Percentiles rank a stretch among this genome's conserved stretches.
Conservation (phyloP, 345 rosid genomes). For the Sonneratia caseolaris region DNA sequence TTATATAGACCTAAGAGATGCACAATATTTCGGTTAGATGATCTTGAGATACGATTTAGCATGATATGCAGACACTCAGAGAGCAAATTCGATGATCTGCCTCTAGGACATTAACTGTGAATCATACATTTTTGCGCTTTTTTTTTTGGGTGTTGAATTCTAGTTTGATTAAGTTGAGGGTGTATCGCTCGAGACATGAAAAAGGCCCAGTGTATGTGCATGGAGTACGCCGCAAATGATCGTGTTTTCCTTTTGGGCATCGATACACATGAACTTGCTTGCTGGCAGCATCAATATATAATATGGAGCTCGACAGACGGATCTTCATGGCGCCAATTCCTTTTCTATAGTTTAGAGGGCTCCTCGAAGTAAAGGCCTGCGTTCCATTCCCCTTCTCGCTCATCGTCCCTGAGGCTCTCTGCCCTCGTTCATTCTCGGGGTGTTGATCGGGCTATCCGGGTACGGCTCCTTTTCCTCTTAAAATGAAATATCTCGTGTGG, state of each 20-base stretch:
- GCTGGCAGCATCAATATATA: neutral
- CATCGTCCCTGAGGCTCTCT: neutral
- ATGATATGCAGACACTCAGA: no score
- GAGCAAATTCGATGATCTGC: neutral
- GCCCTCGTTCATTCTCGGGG: neutral
- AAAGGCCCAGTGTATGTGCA: neutral
- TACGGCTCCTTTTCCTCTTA: neutral
- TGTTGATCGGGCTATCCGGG: neutral
- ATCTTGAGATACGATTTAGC: no score
- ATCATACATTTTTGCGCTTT: no score
- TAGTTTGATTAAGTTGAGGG: neutral
- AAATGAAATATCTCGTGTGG: no score
- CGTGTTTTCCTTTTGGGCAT: neutral
- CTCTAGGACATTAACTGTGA: neutral
- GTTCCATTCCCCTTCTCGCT: neutral
- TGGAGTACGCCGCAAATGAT: conserved; percentile 8
- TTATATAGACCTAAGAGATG: no score
- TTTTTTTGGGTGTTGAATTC: no score
- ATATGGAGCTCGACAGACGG: neutral
- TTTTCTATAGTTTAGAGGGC: neutral
- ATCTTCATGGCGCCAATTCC: neutral
- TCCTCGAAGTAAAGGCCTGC: no score
- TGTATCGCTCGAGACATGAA: neutral
- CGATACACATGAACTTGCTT: neutral
- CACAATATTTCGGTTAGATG: no score